Percentiles rank a stretch among this genome's conserved stretches.
Evolutionary conservation across 306 rosid species (phyloP).

Genomic region (Cucurbita maxima): DNA sequence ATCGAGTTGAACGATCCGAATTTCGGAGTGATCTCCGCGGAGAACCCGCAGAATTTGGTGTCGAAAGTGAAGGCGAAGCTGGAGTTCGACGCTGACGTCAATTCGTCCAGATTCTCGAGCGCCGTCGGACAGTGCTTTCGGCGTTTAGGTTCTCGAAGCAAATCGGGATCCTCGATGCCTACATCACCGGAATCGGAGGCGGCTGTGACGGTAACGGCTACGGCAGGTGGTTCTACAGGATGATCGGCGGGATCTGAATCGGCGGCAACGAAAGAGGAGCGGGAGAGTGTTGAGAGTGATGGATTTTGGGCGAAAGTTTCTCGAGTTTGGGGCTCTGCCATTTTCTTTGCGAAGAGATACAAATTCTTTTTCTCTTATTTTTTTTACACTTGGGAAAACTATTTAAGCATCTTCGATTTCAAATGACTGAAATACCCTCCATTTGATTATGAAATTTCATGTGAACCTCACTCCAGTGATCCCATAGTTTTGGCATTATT

Average conservation of each 20-base stretch:
- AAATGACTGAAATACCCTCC: background rate
- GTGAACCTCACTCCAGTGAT: background rate
- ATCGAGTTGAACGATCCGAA: slow-evolving; percentile 31
- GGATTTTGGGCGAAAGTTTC: slow-evolving; percentile 1
- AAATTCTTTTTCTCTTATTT: background rate
- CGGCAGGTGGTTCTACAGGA: background rate
- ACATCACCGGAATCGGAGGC: background rate
- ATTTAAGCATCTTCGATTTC: background rate
- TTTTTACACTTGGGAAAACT: background rate
- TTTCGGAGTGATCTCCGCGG: slow-evolving; percentile 31
- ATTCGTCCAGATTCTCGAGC: slow-evolving; percentile 18
- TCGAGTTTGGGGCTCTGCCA: slow-evolving; percentile 9
- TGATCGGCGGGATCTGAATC: background rate
- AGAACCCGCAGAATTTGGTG: slow-evolving; percentile 15
- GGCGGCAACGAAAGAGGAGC: slow-evolving; percentile 1
- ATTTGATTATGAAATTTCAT: background rate
- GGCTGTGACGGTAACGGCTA: background rate
- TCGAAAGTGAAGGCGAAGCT: slow-evolving; percentile 29
- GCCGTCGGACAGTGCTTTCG: slow-evolving; percentile 26
- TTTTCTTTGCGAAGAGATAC: background rate
- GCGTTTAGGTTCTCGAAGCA: slow-evolving; percentile 19
- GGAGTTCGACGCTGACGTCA: slow-evolving; percentile 8
- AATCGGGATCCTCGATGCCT: background rate
- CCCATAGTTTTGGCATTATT: background rate
- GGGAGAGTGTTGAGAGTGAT: background rate